Evolutionary conservation across 345 rosid species (phyloP).

Genomic region (Kernera saxatilis): DNA sequence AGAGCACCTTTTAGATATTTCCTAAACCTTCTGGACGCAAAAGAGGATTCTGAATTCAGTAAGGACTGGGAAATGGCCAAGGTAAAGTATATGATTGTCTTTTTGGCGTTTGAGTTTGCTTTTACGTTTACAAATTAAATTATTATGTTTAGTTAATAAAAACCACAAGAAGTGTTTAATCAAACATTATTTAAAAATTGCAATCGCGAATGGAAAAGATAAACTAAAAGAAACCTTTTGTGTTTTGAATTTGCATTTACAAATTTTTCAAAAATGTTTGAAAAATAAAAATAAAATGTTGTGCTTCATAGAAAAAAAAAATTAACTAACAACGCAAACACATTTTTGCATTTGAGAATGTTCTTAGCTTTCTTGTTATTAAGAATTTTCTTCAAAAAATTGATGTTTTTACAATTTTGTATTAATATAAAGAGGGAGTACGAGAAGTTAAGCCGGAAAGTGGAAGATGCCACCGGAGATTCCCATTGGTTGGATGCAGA

Average conservation of each 20-base stretch:
- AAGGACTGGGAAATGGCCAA: constrained; percentile 42
- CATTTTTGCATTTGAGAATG: too few species aligned
- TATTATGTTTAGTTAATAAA: not conserved
- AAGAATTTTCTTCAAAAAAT: not conserved
- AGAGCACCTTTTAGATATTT: constrained; percentile 78
- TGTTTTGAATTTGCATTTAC: not conserved
- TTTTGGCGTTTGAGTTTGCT: not conserved
- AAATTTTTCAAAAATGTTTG: not conserved
- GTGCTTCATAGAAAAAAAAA: too few species aligned
- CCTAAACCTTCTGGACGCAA: not conserved
- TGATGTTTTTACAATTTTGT: not conserved
- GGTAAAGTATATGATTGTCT: constrained; percentile 28
- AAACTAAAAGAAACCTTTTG: too few species aligned
- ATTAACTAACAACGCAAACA: too few species aligned
- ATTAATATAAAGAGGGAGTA: constrained; percentile 38
- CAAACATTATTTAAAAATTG: not conserved
- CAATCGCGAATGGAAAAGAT: not conserved
- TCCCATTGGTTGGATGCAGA: constrained; percentile 14
- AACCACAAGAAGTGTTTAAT: not conserved
- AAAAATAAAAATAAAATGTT: too few species aligned
- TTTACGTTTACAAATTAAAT: not conserved
- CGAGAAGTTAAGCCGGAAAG: constrained; percentile 37
- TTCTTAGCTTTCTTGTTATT: not conserved
- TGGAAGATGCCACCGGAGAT: constrained; percentile 33
- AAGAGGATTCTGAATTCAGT: constrained; percentile 36